These are phyloP conservation scores for Physcomitrium patens DNA, from an alignment of 225 moss, liverwort and hornwort genomes.

Conservation along the genomic window DNA sequence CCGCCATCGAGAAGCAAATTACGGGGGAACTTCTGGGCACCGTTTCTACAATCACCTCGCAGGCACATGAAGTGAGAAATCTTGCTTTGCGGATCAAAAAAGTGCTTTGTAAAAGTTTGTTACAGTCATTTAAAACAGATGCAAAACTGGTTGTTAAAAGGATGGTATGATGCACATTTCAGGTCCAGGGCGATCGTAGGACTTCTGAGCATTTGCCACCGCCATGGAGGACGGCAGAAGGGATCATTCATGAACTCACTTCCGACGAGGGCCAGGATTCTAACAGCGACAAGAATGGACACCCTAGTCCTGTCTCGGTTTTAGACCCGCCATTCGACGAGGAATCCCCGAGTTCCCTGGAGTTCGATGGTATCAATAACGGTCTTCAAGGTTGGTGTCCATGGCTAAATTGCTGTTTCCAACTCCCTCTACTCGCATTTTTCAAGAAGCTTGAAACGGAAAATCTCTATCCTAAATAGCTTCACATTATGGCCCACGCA, in stretches of 20 bases:
- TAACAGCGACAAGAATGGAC: constrained; percentile 75
- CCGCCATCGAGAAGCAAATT: constrained; percentile 25
- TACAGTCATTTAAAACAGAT: too few species aligned
- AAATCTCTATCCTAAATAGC: background rate
- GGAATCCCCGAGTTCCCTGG: constrained; percentile 56
- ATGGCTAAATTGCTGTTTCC: background rate
- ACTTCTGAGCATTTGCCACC: constrained; percentile 35
- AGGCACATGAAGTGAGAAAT: constrained; percentile 11
- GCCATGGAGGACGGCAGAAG: constrained; percentile 43
- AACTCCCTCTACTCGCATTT: too few species aligned
- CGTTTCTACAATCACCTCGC: background rate
- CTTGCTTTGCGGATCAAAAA: too few species aligned
- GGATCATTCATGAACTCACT: constrained; percentile 34
- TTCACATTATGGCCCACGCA: constrained; percentile 32
- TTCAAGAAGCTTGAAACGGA: background rate
- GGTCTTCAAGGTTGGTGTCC: constrained; percentile 55
- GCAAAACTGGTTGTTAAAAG: background rate
- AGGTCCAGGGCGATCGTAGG: constrained; percentile 49
- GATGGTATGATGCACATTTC: background rate
- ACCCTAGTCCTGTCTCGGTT: constrained; percentile 82
- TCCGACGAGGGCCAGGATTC: constrained; percentile 66
- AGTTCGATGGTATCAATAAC: constrained; percentile 57
- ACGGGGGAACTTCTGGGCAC: constrained; percentile 22
- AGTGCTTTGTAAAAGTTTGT: too few species aligned
- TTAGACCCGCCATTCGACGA: constrained; percentile 73